A percentile compares a stretch with the other conserved stretches of the same genome.
phyloP scores from a whole-genome alignment of 2,329 filamentous ascomycete genomes.

The Epichloe hybrida region DNA sequence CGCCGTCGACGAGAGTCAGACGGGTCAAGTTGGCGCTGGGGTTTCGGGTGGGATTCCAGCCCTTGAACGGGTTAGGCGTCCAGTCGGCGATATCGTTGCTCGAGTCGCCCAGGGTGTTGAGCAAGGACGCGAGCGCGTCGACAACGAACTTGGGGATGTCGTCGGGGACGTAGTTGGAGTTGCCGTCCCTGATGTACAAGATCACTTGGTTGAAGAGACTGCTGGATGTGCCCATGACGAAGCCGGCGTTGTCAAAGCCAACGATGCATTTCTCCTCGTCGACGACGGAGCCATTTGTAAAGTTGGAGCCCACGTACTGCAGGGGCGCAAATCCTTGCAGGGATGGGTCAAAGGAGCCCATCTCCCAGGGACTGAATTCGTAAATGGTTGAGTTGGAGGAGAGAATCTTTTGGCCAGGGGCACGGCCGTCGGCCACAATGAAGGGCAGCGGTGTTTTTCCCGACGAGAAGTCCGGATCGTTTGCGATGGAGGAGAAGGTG shows the following conservation, averaged over 20 bases:
- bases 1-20: constrained; percentile 68
- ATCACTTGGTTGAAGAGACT: constrained; percentile 62
- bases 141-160: constrained; percentile 28
- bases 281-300: constrained; percentile 34
- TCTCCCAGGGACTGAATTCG: constrained; percentile 54
- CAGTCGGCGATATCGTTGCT: constrained; percentile 67
- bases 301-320: constrained; percentile 45
- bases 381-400: constrained; percentile 46
- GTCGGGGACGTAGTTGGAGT: constrained; percentile 35
- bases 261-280: constrained; percentile 32
- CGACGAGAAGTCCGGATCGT: constrained; percentile 27
- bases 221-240: constrained; percentile 70
- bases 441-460: constrained; percentile 35
- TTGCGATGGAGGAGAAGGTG: constrained; percentile 61
- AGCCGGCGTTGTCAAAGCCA: constrained; percentile 71
- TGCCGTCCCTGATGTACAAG: constrained; percentile 50
- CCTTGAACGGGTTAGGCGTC: constrained; percentile 44
- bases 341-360: constrained; percentile 49
- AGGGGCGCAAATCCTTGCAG: constrained; percentile 47
- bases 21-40: constrained; percentile 28
- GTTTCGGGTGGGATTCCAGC: constrained; percentile 35
- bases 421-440: constrained; percentile 34
- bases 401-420: constrained; percentile 29
- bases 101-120: constrained; percentile 39
- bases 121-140: constrained; percentile 33